phyloP scores from a whole-genome alignment of 768 basidiomycete genomes.

The Wakefieldia striispora region DNA sequence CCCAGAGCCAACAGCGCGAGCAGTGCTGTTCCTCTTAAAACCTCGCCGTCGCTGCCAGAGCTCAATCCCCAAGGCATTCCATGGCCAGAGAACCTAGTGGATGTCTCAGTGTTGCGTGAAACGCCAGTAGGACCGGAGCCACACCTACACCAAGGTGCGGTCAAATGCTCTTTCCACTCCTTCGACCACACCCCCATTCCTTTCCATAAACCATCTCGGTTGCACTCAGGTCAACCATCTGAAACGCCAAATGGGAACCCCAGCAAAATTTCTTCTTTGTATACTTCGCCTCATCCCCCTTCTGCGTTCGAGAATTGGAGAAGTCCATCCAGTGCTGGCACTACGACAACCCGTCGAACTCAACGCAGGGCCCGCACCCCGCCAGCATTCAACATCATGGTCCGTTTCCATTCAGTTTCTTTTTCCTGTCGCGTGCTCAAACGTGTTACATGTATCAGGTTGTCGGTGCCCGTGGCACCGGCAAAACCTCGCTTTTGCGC shows the following conservation, averaged over 20 bases:
- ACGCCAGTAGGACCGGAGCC: slow-evolving; percentile 30
- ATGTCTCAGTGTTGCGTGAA: slow-evolving; percentile 62
- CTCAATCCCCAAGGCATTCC: slow-evolving; percentile 72
- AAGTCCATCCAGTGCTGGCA: slow-evolving; percentile 34
- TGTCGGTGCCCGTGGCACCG: slow-evolving; percentile 75
- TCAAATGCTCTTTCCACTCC: slow-evolving; percentile 62
- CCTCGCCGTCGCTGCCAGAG: slow-evolving; percentile 81
- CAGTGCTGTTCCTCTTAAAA: slow-evolving; percentile 48
- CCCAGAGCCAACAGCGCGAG: slow-evolving; percentile 47
- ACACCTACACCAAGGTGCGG: slow-evolving; percentile 59
- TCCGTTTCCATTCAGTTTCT: slow-evolving; percentile 28
- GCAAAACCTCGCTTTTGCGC: slow-evolving; percentile 81
- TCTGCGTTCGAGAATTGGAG: slow-evolving; percentile 62
- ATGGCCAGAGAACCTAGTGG: slow-evolving; percentile 83
- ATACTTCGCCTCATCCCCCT: slow-evolving; percentile 58
- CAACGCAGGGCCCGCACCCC: slow-evolving; percentile 65
- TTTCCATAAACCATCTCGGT: slow-evolving; percentile 82
- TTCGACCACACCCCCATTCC: slow-evolving; percentile 55
- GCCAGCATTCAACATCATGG: slow-evolving; percentile 87
- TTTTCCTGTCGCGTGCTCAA: slow-evolving; percentile 1
- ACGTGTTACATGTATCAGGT: slow-evolving; percentile 55
- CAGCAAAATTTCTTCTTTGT: slow-evolving; percentile 64
- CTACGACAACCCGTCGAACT: slow-evolving; percentile 45
- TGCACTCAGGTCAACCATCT: slow-evolving; percentile 37
- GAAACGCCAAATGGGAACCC: slow-evolving; percentile 32